A percentile compares a stretch with the other conserved stretches of the same genome.
These are phyloP conservation scores for Euphorbia celastroides DNA, from an alignment of 441 rosid species.

Conservation along the genomic window DNA sequence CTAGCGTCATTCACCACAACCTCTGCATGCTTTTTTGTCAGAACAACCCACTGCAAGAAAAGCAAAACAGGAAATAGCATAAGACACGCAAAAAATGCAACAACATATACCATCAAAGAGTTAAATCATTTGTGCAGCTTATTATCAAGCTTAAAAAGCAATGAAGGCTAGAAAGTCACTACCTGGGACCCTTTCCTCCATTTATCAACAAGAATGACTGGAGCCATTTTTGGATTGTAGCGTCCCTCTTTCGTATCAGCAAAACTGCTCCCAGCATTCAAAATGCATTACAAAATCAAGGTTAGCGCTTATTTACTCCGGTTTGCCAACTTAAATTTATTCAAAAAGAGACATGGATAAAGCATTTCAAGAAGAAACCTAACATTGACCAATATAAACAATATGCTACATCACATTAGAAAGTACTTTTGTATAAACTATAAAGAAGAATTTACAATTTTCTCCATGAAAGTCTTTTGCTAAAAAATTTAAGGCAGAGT, in stretches of 20 bases:
- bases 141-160: neutral
- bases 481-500: neutral
- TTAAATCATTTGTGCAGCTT: neutral
- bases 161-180: conserved; percentile 15
- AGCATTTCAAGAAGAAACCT: conserved; percentile 1
- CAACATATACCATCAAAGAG: neutral
- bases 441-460: neutral
- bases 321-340: neutral
- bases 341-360: neutral
- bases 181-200: conserved; percentile 99
- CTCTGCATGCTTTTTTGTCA: conserved; percentile 83
- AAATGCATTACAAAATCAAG: neutral
- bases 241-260: conserved; percentile 96
- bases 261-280: conserved; percentile 55
- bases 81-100: conserved; percentile 9
- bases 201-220: conserved; percentile 65
- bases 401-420: neutral
- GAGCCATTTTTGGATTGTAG: conserved; percentile 89
- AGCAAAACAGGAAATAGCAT: conserved; percentile 19
- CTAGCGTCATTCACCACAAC: conserved; percentile 72
- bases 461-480: neutral
- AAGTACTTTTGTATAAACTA: neutral
- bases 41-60: conserved; percentile 76
- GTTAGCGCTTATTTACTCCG: neutral
- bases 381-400: conserved; percentile 2